Conservation (phyloP, 331 rosid genomes). For the Pyracantha coccinea region DNA sequence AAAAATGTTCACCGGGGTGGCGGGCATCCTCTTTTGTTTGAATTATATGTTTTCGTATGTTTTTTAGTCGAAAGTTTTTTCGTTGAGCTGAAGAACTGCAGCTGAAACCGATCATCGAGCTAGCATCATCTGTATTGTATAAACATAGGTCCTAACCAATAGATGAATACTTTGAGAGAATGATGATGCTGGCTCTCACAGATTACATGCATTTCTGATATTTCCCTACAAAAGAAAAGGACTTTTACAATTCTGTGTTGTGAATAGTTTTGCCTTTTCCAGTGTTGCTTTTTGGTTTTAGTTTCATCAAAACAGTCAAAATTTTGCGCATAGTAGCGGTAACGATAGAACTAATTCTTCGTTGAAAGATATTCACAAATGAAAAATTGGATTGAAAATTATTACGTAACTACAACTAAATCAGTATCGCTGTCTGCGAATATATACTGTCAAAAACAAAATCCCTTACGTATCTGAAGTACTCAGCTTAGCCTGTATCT, state of each 20-base stretch:
- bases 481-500: constrained; percentile 10
- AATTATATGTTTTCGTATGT: constrained; percentile 22
- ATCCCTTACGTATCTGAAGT: neutral
- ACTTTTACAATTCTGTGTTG: neutral
- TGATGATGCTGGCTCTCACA: constrained; percentile 33
- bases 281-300: neutral
- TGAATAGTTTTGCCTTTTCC: constrained; percentile 8
- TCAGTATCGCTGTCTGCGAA: neutral
- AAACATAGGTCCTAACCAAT: constrained; percentile 45
- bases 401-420: neutral
- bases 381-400: neutral
- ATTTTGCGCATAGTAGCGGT: neutral
- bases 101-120: constrained; percentile 30
- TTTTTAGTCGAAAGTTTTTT: constrained; percentile 14
- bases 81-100: constrained; percentile 44
- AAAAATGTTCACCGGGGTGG: constrained; percentile 17
- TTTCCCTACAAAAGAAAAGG: constrained; percentile 7
- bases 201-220: constrained; percentile 24
- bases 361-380: neutral
- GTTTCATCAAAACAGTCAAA: neutral
- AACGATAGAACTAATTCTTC: neutral
- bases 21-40: constrained; percentile 31
- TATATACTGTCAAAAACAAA: neutral
- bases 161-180: constrained; percentile 31
- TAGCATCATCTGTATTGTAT: constrained; percentile 30